Base-by-base conservation (phyloP, 495 filamentous ascomycete species). In the Daldinia vernicosa region DNA sequence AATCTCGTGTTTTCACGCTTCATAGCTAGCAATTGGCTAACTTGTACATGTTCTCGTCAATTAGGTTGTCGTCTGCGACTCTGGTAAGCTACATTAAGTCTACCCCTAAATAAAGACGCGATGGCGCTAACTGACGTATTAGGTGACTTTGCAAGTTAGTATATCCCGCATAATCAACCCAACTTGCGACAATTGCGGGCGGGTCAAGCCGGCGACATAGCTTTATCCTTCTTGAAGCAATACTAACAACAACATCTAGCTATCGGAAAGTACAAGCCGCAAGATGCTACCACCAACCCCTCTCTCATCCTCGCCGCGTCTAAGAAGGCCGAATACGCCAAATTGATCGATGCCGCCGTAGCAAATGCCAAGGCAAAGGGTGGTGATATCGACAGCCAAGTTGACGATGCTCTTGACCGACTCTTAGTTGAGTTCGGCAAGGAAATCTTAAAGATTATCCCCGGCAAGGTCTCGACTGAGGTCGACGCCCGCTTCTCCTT, bases 261-360 rank as follows among this genome's bases (percentile, higher is more conserved):
- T 77, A 99, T 99, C 81, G 93, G 86, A 87, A 98, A 99, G 86
- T 99, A 99, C 89, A 95, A 97, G 89, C 95, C 95, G 62, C 94
- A 98, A 89, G 95, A 99, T 91, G 95, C 94, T 76, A 98, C 94
- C 78, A 99, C 95, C 82, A 99, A 99, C 87, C 95, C 95, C 40
- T 98, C 95, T 69, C 87, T 99, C 77, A 98, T 99, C 82, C 89
- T 99, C 78, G 93, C 93, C 74, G 95, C 95, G 63, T 93, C 96
- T 79, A 97, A 99, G 89, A 99, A 98, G 89, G 78, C 91, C 78
- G 94, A 97, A 80, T 99, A 99, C 80, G 94, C 94, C 76, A 88
- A 89, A 76, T 85, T 99, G 64, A 94, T 98, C 76, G 94, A 99
- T 76, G 83, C 86, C 52, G 94, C 95, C 65, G 87, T 97, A 74